Evolutionary conservation across 2,329 filamentous ascomycete genomes (phyloP).

Genomic region (Fusarium proliferatum): DNA sequence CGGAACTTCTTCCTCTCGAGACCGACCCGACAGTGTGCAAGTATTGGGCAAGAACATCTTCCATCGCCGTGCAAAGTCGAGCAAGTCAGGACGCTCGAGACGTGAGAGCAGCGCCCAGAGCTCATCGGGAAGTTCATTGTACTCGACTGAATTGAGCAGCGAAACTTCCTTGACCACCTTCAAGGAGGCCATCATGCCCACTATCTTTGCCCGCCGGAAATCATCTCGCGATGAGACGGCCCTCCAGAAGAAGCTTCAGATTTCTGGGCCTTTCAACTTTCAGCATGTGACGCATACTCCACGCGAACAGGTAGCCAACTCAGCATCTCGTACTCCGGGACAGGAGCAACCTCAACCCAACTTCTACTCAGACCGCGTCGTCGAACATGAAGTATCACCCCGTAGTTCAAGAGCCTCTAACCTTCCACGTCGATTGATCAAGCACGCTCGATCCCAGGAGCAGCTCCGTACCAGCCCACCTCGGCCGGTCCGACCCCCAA

Average conservation of each 20-base stretch:
- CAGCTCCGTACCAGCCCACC: slow-evolving; percentile 60
- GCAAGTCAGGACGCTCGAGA: slow-evolving; percentile 51
- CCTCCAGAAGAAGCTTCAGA: slow-evolving; percentile 59
- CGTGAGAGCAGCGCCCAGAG: slow-evolving; percentile 62
- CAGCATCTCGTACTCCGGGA: slow-evolving; percentile 51
- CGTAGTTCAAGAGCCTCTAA: slow-evolving; percentile 37
- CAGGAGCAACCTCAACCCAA: slow-evolving; percentile 60
- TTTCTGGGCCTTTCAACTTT: slow-evolving; percentile 74
- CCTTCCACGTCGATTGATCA: slow-evolving; percentile 52
- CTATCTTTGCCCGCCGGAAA: slow-evolving; percentile 64
- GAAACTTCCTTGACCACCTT: slow-evolving; percentile 49
- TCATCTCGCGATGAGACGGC: slow-evolving; percentile 49
- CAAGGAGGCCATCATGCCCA: slow-evolving; percentile 61
- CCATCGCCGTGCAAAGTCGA: slow-evolving; percentile 61
- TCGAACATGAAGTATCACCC: slow-evolving; percentile 30
- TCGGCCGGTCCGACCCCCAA: slow-evolving; percentile 58
- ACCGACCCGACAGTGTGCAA: slow-evolving; percentile 69
- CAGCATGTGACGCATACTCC: slow-evolving; percentile 71
- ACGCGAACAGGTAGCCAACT: slow-evolving; percentile 58
- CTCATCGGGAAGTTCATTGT: slow-evolving; percentile 60
- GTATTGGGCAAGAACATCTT: slow-evolving; percentile 70
- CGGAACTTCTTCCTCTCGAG: slow-evolving; percentile 63
- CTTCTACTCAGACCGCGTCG: slow-evolving; percentile 52
- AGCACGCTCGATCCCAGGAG: slow-evolving; percentile 61
- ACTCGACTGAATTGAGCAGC: slow-evolving; percentile 56